Evolutionary conservation across 2,329 filamentous ascomycete species (phyloP), one percentile per base, ranked within the genome.

Genomic region (Claviceps africana): DNA sequence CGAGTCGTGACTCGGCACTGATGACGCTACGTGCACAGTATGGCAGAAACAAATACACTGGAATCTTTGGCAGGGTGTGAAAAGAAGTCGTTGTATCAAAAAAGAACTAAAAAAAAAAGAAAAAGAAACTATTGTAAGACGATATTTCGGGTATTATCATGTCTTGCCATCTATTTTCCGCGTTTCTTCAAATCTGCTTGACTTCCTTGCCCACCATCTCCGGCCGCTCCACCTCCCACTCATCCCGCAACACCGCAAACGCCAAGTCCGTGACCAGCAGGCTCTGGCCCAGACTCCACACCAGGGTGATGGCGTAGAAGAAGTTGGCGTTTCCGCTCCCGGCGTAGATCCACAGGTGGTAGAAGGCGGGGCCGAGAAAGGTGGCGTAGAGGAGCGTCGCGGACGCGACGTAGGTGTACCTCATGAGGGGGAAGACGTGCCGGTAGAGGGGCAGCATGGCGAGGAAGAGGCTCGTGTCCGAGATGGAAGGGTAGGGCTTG

Each of bases 291-390:
- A 98, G 67, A 64, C 88, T 95, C 93, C 93, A 98, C 0, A 98
- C 93, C n/a, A 98, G 72, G 0, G 93, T 98, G 61, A 98, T 97
- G 58, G 93, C 93, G 65, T 98, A 98, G 71, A 98, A 98, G 72
- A 98, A 98, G 66, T 98, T 98, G 54, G 93, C 93, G 62, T 98
- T 98, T 30, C 93, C 93, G 53, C 89, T 95, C 48, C 93, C 93
- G 2, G 93, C 93, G 64, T 97, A 98, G 53, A 98, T 91, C 93
- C 93, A 98, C 5, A 98, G 74, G 64, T 98, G 84, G 66, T 97
- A 95, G 65, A 98, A 98, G 0, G 90, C 89, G 1, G 93, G 93
- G 0, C 93, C 93, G 0, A 98, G 77, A 56, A 95, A 83, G 2
- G 84, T 85, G 25, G 88, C 84, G 67, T 98, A 98, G 10, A 97